These are phyloP conservation scores for Hypoxylon intermedium DNA, from an alignment of 495 filamentous ascomycete genomes.

Conservation along the genomic window DNA sequence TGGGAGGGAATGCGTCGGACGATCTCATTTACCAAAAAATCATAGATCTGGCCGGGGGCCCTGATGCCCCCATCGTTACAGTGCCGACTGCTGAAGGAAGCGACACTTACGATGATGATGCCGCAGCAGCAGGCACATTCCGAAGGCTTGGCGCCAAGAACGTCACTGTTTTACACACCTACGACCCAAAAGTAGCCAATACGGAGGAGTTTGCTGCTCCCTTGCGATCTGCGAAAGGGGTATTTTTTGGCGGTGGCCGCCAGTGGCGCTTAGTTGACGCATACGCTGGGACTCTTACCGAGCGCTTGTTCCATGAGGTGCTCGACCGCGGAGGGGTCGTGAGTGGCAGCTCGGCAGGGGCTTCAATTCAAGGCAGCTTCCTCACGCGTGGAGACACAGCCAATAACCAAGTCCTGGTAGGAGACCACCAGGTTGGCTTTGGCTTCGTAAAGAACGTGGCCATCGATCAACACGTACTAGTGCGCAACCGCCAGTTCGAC, in stretches of 20 bases:
- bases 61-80: constrained; percentile 56
- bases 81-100: constrained; percentile 50
- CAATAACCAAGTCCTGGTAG: constrained; percentile 42
- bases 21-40: constrained; percentile 56
- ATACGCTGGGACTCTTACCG: constrained; percentile 45
- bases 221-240: constrained; percentile 35
- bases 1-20: constrained; percentile 44
- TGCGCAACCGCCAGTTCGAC: constrained; percentile 44
- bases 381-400: constrained; percentile 44
- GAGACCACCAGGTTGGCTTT: constrained; percentile 45
- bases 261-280: constrained; percentile 48
- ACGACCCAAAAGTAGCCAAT: constrained; percentile 43
- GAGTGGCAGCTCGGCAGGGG: constrained; percentile 44
- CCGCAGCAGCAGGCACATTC: constrained; percentile 39
- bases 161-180: constrained; percentile 46
- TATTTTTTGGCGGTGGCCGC: constrained; percentile 45
- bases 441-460: constrained; percentile 43
- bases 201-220: constrained; percentile 44
- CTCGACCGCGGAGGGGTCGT: constrained; percentile 43
- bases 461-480: constrained; percentile 47
- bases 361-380: constrained; percentile 46
- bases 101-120: constrained; percentile 40
- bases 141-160: constrained; percentile 42
- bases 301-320: constrained; percentile 41
- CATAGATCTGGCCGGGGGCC: constrained; percentile 52